These are phyloP conservation scores for Coniophora puteana DNA, from an alignment of 1,284 basidiomycete species.

Conservation along the genomic window DNA sequence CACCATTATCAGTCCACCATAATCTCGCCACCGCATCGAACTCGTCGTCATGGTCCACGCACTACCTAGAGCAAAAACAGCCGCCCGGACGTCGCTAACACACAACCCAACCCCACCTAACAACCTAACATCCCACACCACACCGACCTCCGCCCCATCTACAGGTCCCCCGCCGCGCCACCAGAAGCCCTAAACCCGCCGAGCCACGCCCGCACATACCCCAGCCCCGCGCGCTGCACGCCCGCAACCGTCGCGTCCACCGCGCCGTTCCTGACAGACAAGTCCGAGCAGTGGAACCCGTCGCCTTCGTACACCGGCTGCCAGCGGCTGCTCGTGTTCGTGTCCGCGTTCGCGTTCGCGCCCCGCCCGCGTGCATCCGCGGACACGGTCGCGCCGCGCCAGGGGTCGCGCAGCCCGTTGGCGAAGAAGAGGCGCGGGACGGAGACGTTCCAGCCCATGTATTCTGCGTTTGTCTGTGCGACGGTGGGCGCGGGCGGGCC, in stretches of 20 bases:
- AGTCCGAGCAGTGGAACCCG: conserved; percentile 68
- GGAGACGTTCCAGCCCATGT: conserved; percentile 60
- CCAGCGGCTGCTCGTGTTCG: conserved; percentile 42
- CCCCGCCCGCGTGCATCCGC: no score
- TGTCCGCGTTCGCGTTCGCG: no score
- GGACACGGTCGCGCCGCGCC: conserved; percentile 66
- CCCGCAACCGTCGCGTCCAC: conserved; percentile 48
- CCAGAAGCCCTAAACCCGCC: no score
- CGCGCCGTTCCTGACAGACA: conserved; percentile 36
- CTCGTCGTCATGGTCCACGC: no score
- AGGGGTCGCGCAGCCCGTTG: conserved; percentile 69
- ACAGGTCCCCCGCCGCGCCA: no score
- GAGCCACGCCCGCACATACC: conserved; percentile 51
- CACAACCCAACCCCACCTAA: no score
- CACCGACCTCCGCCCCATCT: no score
- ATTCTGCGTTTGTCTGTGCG: conserved; percentile 41
- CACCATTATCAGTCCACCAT: no score
- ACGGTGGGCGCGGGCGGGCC: conserved; percentile 38
- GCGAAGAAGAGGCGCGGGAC: conserved; percentile 65
- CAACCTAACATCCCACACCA: no score
- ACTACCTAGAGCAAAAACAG: no score
- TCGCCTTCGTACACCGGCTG: conserved; percentile 50
- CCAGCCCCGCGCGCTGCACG: conserved; percentile 48
- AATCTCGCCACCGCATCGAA: no score
- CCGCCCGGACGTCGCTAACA: no score